Base-by-base conservation (phyloP, 495 filamentous ascomycete species). In the Neurospora sp. region DNA sequence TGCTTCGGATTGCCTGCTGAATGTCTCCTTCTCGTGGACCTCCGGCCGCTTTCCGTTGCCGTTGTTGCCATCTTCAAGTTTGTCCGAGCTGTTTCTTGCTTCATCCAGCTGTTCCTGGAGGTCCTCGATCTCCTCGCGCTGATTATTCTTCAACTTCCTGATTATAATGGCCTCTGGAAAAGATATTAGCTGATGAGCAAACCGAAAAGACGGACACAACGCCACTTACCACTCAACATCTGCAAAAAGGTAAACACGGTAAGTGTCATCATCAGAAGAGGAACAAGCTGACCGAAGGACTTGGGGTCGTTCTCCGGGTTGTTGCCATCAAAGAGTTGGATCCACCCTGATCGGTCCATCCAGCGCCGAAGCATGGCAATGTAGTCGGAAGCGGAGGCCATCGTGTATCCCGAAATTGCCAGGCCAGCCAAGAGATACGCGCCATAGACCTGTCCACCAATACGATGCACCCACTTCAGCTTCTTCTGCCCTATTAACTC, bases 231-330 rank as follows among this genome's bases (percentile, higher is more conserved):
- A 37, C 77, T 80, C 70, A 82, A 39, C 20, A 77, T 75, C 66
- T 82, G 80, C 70, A 76, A 46, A 39, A 81, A 78, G 62, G 74
- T 76, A 40, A 82, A 82, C 11, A 82, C 39, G 70, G 78, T 81
- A 72, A 82, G 69, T 27, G 72, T 72, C 12, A 76, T 78, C 35
- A 79, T 72, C 3, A 82, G 69, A 39, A 82, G 76, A 31, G 81
- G 81, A 23, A 82, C 79, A 37, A 82, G 78, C 73, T 82, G 81
- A 16, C 81, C 80, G 14, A 82, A 82, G n/a, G 77, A 77, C 23
- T 76, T 78, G 6, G 79, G 72, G 40, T 82, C 81, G 46, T 81
- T 76, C 70, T 82, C 81, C 27, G 76, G 69, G 69, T 78, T 81
- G 48, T 72, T 39, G 38, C 73, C 71, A 11, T 37, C 2, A 35